Conservation (phyloP, 768 basidiomycete species). For the Pisolithus orientalis region DNA sequence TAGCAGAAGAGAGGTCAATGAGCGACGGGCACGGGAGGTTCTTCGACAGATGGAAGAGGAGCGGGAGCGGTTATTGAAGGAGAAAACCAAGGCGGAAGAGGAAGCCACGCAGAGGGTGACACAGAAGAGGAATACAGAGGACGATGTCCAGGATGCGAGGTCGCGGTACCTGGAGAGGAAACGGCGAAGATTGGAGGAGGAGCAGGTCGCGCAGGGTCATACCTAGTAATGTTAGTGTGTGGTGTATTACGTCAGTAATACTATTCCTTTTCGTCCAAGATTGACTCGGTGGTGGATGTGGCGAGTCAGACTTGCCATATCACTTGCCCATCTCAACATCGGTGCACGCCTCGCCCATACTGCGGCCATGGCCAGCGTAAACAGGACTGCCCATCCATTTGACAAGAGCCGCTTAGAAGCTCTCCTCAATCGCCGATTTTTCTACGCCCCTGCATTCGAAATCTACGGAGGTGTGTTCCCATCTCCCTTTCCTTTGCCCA, state of each 20-base stretch:
- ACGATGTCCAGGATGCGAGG: constrained; percentile 66
- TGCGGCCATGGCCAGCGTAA: constrained; percentile 38
- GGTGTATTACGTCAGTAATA: too few species aligned
- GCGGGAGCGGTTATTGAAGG: constrained; percentile 47
- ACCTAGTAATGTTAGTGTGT: too few species aligned
- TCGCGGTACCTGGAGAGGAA: constrained; percentile 78
- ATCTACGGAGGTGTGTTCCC: constrained; percentile 84
- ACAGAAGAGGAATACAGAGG: constrained; percentile 68
- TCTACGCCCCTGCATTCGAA: constrained; percentile 97
- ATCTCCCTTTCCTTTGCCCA: neutral
- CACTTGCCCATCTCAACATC: too few species aligned
- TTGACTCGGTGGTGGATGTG: too few species aligned
- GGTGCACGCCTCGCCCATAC: neutral
- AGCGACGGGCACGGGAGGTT: constrained; percentile 74
- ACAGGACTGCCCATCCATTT: constrained; percentile 83
- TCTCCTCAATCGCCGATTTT: constrained; percentile 85
- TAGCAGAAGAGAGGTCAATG: constrained; percentile 75
- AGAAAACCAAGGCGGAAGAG: constrained; percentile 53
- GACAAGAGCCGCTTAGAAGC: constrained; percentile 83
- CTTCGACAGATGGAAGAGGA: constrained; percentile 76
- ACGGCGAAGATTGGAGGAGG: constrained; percentile 61
- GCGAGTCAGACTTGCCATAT: too few species aligned
- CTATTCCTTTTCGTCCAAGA: too few species aligned
- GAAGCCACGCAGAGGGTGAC: constrained; percentile 63
- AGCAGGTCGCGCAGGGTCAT: too few species aligned